A percentile compares a stretch with the other conserved stretches of the same genome.
Evolutionary conservation across 345 rosid species (phyloP).

Genomic region (Gossypium sturtianum): DNA sequence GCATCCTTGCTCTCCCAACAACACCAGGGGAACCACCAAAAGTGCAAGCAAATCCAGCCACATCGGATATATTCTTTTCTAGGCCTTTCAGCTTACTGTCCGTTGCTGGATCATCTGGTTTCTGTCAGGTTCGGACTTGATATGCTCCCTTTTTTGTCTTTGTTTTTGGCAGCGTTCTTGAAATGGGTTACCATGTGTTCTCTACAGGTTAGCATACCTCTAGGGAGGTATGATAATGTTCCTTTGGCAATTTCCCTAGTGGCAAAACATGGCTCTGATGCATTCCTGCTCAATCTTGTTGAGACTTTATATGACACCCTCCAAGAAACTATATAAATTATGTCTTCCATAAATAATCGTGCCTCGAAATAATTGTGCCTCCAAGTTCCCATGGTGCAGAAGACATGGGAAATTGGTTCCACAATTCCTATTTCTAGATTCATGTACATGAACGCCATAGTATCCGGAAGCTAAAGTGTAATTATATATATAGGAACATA

Average conservation of each 20-base stretch:
- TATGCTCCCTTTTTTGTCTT: background rate
- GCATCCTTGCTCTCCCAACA: constrained; percentile 72
- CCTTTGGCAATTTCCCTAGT: constrained; percentile 64
- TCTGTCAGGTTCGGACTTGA: constrained; percentile 61
- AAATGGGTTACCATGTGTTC: background rate
- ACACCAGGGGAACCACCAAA: constrained; percentile 82
- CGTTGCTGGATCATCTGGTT: constrained; percentile 74
- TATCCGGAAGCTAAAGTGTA: background rate
- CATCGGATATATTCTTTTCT: constrained; percentile 44
- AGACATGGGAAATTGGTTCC: background rate
- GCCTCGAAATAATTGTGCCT: background rate
- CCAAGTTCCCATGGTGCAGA: background rate
- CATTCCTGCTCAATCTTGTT: constrained; percentile 60
- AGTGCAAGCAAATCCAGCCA: constrained; percentile 45
- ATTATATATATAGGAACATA: background rate
- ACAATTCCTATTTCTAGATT: background rate
- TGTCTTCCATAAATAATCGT: background rate
- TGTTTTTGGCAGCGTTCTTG: background rate
- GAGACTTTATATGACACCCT: constrained; percentile 42
- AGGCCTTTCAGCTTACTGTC: constrained; percentile 73
- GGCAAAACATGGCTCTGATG: constrained; percentile 71
- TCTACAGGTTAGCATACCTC: constrained; percentile 64
- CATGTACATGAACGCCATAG: background rate
- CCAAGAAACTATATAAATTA: constrained; percentile 17
- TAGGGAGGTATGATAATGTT: constrained; percentile 47